Conservation (phyloP, 805 yeast genomes). For the Ogataea glucozyma region DNA sequence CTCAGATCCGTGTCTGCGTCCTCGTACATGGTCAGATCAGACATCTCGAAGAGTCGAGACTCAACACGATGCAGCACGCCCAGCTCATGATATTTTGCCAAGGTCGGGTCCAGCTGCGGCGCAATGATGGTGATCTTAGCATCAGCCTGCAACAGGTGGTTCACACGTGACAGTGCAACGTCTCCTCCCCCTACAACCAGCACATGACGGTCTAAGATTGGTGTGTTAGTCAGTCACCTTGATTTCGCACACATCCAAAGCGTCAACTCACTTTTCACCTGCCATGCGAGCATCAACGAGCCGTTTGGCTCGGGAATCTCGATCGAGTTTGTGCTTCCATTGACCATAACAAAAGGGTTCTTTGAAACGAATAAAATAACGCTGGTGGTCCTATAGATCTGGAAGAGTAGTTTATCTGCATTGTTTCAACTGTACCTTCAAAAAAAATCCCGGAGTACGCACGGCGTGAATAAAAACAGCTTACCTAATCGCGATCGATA, state of each 20-base stretch:
- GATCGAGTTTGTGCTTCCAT: constrained; percentile 6
- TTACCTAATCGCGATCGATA: not conserved
- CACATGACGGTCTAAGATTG: constrained; percentile 49
- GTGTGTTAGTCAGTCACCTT: constrained; percentile 3
- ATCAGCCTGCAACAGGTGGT: constrained; percentile 65
- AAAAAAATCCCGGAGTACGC: too few species aligned
- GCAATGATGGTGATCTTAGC: constrained; percentile 69
- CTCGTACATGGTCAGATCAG: constrained; percentile 55
- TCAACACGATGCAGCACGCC: constrained; percentile 47
- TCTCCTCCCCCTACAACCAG: constrained; percentile 78
- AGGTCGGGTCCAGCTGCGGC: constrained; percentile 40
- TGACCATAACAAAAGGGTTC: too few species aligned
- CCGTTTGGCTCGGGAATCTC: constrained; percentile 42
- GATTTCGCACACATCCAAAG: too few species aligned
- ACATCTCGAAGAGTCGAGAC: constrained; percentile 44
- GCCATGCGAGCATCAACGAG: constrained; percentile 73
- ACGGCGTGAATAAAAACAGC: too few species aligned
- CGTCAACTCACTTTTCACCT: constrained; percentile 57
- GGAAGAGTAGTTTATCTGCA: too few species aligned
- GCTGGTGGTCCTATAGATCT: too few species aligned
- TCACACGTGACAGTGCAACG: constrained; percentile 71
- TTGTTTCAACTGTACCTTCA: too few species aligned
- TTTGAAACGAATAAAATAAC: too few species aligned
- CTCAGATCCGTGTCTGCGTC: constrained; percentile 11
- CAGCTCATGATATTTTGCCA: constrained; percentile 34